Evolutionary conservation across 495 filamentous ascomycete species (phyloP), one percentile per base, ranked within the genome.

Genomic region (Aspergillus ellipticus): DNA sequence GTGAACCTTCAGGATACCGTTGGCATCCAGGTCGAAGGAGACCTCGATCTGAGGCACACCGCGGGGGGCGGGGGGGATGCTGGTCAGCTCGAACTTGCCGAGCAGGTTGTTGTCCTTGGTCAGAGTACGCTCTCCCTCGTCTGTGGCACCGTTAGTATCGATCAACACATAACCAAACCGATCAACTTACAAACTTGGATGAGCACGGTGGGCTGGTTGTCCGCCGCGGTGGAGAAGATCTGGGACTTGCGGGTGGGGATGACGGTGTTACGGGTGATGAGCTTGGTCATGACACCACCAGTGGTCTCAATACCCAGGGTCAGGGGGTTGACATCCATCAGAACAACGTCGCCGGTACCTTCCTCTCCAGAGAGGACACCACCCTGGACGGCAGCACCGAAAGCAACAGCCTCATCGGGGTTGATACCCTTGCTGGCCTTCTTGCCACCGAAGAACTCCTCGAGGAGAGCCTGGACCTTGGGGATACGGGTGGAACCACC

Each of bases 241-340:
- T 96, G 92, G 69, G 86, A 89, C 83, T 97, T 97, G 79, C 89
- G 89, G 58, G 93, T 96, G 39, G 93, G 93, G 72, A 97, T 96
- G 59, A 92, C 86, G 54, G 93, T 96, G 79, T 94, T 93, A 63
- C 93, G 88, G 71, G 90, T 88, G 67, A 97, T 96, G 61, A 97
- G 82, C 79, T 92, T 94, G 70, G 93, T 96, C 92, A 97, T 96
- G 62, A 96, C 92, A 75, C 93, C 93, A 71, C 93, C 93, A 60
- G 93, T 96, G 65, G 93, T 96, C 79, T 97, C 93, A 59, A 97
- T 97, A 85, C 93, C 93, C 61, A 97, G 89, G 64, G 93, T 96
- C 63, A 97, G 82, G 57, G 93, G 93, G 84, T 96, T 96, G 74
- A 97, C 93, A 66, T 97, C 93, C 89, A 96, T 92, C 66, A 97